These are phyloP conservation scores for Hysterium pulicare DNA, from an alignment of 2,329 filamentous ascomycete genomes.

Conservation along the genomic window DNA sequence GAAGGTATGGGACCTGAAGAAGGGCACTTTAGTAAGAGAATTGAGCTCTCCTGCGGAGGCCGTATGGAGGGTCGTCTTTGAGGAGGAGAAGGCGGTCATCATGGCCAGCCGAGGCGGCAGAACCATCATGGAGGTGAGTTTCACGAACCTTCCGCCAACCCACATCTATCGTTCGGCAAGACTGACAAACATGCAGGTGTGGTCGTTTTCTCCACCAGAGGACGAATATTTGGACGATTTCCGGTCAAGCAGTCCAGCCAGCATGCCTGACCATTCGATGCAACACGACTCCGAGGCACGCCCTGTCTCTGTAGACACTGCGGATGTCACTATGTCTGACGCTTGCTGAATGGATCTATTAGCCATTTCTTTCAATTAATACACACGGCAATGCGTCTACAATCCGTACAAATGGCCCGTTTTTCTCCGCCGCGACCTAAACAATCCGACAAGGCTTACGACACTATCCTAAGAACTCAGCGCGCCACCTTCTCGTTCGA, in stretches of 20 bases:
- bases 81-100: conserved; percentile 96
- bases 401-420: too few species aligned
- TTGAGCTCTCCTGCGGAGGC: conserved; percentile 88
- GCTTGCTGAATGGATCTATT: too few species aligned
- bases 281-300: conserved; percentile 17
- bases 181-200: conserved; percentile 63
- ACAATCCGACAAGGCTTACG: too few species aligned
- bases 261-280: conserved; percentile 39
- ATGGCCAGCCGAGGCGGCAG: conserved; percentile 81
- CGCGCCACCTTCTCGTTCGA: too few species aligned
- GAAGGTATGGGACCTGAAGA: conserved; percentile 96
- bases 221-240: conserved; percentile 46
- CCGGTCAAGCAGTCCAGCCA: conserved; percentile 41
- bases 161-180: too few species aligned
- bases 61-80: conserved; percentile 96
- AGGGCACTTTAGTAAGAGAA: conserved; percentile 84
- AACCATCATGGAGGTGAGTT: conserved; percentile 93
- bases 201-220: conserved; percentile 88
- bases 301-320: neutral
- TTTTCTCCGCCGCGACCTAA: too few species aligned
- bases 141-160: too few species aligned
- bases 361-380: too few species aligned
- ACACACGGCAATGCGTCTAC: too few species aligned
- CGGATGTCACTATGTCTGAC: neutral
- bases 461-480: too few species aligned